phyloP scores from a whole-genome alignment of 2,329 filamentous ascomycete genomes.

The Botrytis deweyae region DNA sequence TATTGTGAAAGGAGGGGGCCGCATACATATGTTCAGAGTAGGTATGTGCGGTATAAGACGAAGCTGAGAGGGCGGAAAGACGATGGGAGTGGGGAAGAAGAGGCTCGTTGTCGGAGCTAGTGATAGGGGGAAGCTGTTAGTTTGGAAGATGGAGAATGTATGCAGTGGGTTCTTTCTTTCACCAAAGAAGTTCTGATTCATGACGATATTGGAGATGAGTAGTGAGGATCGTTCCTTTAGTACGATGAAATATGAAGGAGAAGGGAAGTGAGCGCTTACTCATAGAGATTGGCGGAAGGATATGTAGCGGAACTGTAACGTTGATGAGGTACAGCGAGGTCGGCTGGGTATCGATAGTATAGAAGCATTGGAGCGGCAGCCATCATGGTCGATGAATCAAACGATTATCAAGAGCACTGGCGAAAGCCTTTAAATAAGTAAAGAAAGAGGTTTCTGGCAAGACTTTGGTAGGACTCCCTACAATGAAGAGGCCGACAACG shows the following conservation, averaged over 20 bases:
- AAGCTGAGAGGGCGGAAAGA: constrained; percentile 25
- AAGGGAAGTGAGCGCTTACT: constrained; percentile 18
- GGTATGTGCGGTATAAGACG: constrained; percentile 31
- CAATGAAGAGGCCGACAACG: background rate
- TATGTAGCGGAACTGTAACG: constrained; percentile 18
- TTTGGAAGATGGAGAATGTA: background rate
- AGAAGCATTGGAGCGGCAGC: constrained; percentile 12
- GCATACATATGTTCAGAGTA: constrained; percentile 28
- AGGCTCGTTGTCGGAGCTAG: constrained; percentile 35
- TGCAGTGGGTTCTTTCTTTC: background rate
- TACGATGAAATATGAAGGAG: background rate
- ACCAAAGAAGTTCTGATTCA: too few relatives aligned
- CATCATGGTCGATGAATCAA: constrained; percentile 13
- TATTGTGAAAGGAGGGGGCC: constrained; percentile 33
- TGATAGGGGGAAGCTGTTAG: constrained; percentile 4
- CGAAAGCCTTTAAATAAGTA: constrained; percentile 1
- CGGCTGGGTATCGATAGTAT: constrained; percentile 6
- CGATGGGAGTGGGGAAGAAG: constrained; percentile 24
- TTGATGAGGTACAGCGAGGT: background rate
- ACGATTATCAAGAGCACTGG: background rate
- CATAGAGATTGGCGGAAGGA: constrained; percentile 18
- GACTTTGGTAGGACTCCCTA: constrained; percentile 1
- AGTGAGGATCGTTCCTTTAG: background rate
- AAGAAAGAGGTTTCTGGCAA: background rate
- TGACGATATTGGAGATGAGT: background rate